A percentile compares a stretch with the other conserved stretches of the same genome.
phyloP scores from a whole-genome alignment of 768 basidiomycete genomes.

The Crepidotus variabilis region DNA sequence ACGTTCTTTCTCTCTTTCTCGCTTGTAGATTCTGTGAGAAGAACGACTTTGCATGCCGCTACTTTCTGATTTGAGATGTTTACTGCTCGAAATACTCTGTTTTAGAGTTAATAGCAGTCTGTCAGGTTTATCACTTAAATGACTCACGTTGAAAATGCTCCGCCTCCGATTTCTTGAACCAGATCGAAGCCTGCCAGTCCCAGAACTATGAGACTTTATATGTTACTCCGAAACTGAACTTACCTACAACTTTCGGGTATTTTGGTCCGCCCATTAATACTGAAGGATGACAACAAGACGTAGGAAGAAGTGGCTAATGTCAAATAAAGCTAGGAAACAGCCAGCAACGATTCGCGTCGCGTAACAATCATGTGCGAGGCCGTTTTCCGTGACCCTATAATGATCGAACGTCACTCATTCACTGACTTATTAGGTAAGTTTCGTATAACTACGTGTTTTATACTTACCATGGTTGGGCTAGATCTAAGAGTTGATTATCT shows the following conservation, averaged over 20 bases:
- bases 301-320: not conserved
- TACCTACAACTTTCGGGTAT: slow-evolving; percentile 40
- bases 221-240: slow-evolving; percentile 8
- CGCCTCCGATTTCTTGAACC: slow-evolving; percentile 77
- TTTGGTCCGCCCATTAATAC: slow-evolving; percentile 23
- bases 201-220: not conserved
- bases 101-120: not conserved
- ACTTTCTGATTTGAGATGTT: slow-evolving; percentile 61
- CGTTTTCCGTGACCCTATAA: no score
- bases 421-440: no score
- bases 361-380: slow-evolving; percentile 1
- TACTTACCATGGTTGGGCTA: no score
- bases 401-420: no score
- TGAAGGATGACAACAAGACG: not conserved
- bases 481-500: no score
- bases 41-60: slow-evolving; percentile 86
- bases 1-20: slow-evolving; percentile 72
- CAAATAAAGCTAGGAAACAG: not conserved
- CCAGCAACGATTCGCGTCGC: not conserved
- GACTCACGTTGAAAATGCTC: slow-evolving; percentile 80
- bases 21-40: slow-evolving; percentile 58
- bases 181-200: slow-evolving; percentile 57
- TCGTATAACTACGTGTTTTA: no score
- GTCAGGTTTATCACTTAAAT: not conserved
- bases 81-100: slow-evolving; percentile 81